Percentiles rank a stretch among this genome's conserved stretches.
Evolutionary conservation across 2,329 filamentous ascomycete genomes (phyloP).

Genomic region (Rutstroemia sp.): DNA sequence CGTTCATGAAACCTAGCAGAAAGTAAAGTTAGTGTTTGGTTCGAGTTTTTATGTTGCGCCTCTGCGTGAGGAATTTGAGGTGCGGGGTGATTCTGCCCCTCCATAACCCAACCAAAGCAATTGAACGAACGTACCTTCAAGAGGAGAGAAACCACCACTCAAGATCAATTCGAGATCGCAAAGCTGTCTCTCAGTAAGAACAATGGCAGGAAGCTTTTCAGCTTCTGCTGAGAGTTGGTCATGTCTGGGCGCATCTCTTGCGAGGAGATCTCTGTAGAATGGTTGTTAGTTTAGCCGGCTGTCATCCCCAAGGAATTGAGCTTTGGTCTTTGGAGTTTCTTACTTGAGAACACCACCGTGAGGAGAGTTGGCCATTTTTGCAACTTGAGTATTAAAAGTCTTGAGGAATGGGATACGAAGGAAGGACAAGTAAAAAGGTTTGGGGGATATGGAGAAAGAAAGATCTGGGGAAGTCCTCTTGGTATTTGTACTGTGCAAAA

Average conservation of each 20-base stretch:
- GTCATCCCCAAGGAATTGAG: not conserved
- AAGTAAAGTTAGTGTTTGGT: constrained; percentile 22
- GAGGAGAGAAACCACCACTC: constrained; percentile 93
- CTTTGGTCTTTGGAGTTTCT: not conserved
- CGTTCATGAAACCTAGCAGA: constrained; percentile 78
- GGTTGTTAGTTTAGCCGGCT: constrained; percentile 8
- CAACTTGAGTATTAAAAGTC: not conserved
- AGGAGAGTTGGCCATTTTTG: constrained; percentile 60
- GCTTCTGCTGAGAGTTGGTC: constrained; percentile 75
- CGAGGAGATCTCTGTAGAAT: constrained; percentile 63
- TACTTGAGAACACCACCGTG: constrained; percentile 89
- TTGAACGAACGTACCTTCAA: constrained; percentile 61
- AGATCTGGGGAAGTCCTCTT: not conserved
- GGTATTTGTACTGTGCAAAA: not conserved
- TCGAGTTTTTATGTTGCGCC: not conserved
- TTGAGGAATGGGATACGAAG: not conserved
- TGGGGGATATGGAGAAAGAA: not conserved
- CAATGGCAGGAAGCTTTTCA: constrained; percentile 75
- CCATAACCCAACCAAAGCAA: constrained; percentile 14
- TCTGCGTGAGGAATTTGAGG: not conserved
- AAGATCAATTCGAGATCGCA: constrained; percentile 97
- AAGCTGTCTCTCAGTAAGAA: constrained; percentile 86
- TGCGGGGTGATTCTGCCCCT: constrained; percentile 23
- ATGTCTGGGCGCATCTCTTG: constrained; percentile 80
- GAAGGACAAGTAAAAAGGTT: constrained; percentile 1